Evolutionary conservation across 2,329 filamentous ascomycete species (phyloP).

Genomic region (Clarireedia monteithiana): DNA sequence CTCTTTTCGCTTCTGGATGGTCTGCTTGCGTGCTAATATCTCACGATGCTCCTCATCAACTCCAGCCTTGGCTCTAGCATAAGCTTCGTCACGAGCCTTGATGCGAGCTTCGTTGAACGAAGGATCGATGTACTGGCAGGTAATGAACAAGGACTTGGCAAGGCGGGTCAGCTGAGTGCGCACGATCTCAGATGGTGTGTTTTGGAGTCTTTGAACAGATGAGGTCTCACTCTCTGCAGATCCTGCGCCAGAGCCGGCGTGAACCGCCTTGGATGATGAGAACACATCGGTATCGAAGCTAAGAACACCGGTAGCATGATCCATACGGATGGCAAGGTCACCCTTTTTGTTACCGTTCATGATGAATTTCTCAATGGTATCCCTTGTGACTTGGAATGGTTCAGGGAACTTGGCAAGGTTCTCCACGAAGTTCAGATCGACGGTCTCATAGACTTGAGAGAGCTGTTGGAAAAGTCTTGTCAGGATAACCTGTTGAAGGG

Average conservation of each 20-base stretch:
- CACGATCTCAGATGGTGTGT: constrained; percentile 95
- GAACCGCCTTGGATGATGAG: constrained; percentile 88
- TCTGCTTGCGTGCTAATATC: constrained; percentile 73
- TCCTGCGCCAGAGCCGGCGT: constrained; percentile 74
- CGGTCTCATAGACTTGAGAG: constrained; percentile 97
- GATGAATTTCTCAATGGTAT: constrained; percentile 98
- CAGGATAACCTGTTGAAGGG: constrained; percentile 96
- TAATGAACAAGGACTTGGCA: constrained; percentile 83
- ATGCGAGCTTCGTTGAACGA: constrained; percentile 75
- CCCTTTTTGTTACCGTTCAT: constrained; percentile 99
- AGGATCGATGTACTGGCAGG: constrained; percentile 93
- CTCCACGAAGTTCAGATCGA: constrained; percentile 89
- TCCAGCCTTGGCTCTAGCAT: constrained; percentile 75
- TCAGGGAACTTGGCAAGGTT: constrained; percentile 92
- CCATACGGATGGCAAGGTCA: constrained; percentile 89
- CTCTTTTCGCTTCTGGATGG: constrained; percentile 97
- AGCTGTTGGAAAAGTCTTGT: constrained; percentile 98
- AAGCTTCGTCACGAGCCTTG: constrained; percentile 70
- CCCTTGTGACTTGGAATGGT: constrained; percentile 84
- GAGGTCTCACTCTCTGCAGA: constrained; percentile 80
- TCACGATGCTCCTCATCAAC: constrained; percentile 88
- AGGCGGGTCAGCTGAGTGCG: constrained; percentile 89
- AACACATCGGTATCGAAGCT: constrained; percentile 98
- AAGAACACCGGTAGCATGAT: constrained; percentile 88
- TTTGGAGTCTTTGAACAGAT: constrained; percentile 90